A percentile compares a stretch with the other conserved stretches of the same genome.
phyloP scores from a whole-genome alignment of 495 filamentous ascomycete species.

The Podospora comata region DNA sequence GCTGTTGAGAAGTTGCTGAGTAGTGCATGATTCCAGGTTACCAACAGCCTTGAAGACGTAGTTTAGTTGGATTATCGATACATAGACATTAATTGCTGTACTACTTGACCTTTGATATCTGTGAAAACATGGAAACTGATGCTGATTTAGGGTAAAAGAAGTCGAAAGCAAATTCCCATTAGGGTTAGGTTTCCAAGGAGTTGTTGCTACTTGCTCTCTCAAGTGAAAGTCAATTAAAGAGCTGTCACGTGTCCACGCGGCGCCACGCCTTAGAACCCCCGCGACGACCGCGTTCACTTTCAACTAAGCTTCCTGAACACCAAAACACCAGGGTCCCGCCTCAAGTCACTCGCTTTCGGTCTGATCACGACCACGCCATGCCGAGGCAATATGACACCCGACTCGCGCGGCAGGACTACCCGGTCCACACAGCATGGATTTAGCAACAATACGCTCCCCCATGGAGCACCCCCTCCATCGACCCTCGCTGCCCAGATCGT shows the following conservation, averaged over 20 bases:
- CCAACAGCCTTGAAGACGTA: not conserved
- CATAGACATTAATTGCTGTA: not conserved
- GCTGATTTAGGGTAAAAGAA: not conserved
- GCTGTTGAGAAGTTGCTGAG: constrained; percentile 72
- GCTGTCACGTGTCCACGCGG: constrained; percentile 4
- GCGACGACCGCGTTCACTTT: not conserved
- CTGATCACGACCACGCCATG: constrained; percentile 20
- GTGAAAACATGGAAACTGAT: too few species aligned
- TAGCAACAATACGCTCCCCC: not conserved
- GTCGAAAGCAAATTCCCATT: not conserved
- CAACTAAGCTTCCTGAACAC: not conserved
- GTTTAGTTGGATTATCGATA: not conserved
- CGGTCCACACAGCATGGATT: constrained; percentile 17
- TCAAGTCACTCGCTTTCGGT: not conserved
- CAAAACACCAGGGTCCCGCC: not conserved
- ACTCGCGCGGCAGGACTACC: constrained; percentile 20
- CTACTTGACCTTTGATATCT: not conserved
- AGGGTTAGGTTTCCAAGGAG: not conserved
- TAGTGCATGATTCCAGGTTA: constrained; percentile 23
- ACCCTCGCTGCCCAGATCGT: constrained; percentile 67
- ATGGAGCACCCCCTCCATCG: constrained; percentile 54
- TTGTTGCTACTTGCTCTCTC: not conserved
- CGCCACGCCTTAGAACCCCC: not conserved
- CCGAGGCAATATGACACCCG: constrained; percentile 24
- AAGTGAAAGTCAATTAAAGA: not conserved